A percentile compares a stretch with the other conserved stretches of the same genome.
Evolutionary conservation across 306 rosid species (phyloP).

Genomic region (Coriaria nepalensis): DNA sequence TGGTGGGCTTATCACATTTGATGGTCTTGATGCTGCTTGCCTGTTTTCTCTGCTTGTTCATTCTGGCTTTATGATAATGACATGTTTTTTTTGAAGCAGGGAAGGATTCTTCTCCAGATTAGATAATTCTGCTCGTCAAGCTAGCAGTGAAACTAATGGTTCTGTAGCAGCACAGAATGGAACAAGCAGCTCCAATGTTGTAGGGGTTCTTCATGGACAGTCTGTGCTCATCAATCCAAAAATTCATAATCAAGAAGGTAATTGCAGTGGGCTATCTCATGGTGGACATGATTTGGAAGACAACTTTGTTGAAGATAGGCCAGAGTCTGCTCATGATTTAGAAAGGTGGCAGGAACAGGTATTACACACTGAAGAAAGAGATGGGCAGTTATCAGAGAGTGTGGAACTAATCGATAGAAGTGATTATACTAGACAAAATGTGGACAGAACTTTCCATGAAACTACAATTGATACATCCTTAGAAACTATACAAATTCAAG

Average conservation of each 20-base stretch:
- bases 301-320: conserved; percentile 23
- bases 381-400: conserved; percentile 10
- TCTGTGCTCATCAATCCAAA: conserved; percentile 23
- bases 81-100: conserved; percentile 35
- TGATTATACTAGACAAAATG: conserved; percentile 22
- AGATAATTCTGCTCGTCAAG: conserved; percentile 46
- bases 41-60: background rate
- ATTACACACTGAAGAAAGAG: conserved; percentile 25
- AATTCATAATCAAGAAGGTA: conserved; percentile 19
- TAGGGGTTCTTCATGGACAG: conserved; percentile 27
- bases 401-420: conserved; percentile 17
- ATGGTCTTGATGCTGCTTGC: background rate
- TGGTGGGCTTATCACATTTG: too few relatives aligned
- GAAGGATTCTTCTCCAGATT: conserved; percentile 65
- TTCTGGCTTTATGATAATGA: background rate
- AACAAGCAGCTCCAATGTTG: conserved; percentile 27
- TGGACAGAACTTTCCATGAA: conserved; percentile 24
- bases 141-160: conserved; percentile 28
- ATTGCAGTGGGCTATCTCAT: conserved; percentile 21
- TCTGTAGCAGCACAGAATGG: conserved; percentile 28
- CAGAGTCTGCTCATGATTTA: conserved; percentile 23
- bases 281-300: conserved; percentile 24
- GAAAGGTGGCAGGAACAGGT: conserved; percentile 29
- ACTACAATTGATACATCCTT: conserved; percentile 14
- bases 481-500: conserved; percentile 28